Evolutionary conservation across 352 stramenopile species (phyloP).

Genomic region (Peronospora belbahrii): DNA sequence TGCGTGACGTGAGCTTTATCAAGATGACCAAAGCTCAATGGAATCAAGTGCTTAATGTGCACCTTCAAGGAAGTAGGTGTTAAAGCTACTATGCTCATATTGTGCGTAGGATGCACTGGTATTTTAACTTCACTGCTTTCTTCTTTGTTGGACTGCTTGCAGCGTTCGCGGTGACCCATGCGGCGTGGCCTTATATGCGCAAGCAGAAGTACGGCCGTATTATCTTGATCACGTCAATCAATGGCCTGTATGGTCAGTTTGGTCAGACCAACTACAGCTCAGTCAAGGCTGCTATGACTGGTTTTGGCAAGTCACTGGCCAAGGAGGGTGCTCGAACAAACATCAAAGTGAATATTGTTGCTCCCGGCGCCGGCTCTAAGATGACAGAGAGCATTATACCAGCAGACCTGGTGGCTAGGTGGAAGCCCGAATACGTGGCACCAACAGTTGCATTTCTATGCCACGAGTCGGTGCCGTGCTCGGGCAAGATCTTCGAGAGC

Average conservation of each 20-base stretch:
- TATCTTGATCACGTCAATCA: conserved; percentile 80
- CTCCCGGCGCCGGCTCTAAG: conserved; percentile 74
- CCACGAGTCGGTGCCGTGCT: conserved; percentile 71
- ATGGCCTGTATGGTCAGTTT: conserved; percentile 87
- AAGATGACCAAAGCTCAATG: conserved; percentile 88
- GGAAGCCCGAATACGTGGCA: conserved; percentile 86
- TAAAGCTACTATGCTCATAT: not conserved
- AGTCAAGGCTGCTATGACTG: conserved; percentile 89
- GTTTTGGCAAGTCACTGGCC: conserved; percentile 88
- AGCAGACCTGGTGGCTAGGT: conserved; percentile 68
- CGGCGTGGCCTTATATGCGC: conserved; percentile 83
- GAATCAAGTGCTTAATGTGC: conserved; percentile 77
- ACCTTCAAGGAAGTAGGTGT: conserved; percentile 68
- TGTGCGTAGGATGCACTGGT: not conserved
- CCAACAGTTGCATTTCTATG: conserved; percentile 81
- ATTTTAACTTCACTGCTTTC: not conserved
- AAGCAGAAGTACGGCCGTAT: conserved; percentile 87
- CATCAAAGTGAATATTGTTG: conserved; percentile 87
- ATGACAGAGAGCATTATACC: conserved; percentile 86
- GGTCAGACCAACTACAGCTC: conserved; percentile 88
- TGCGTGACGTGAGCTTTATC: conserved; percentile 86
- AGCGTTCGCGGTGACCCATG: conserved; percentile 77
- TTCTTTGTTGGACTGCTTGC: conserved; percentile 2
- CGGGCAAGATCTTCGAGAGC: conserved; percentile 78
- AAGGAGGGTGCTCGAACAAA: conserved; percentile 74